Evolutionary conservation across 2,329 filamentous ascomycete species (phyloP), one percentile per base, ranked within the genome.

Genomic region (Alternaria arborescens): DNA sequence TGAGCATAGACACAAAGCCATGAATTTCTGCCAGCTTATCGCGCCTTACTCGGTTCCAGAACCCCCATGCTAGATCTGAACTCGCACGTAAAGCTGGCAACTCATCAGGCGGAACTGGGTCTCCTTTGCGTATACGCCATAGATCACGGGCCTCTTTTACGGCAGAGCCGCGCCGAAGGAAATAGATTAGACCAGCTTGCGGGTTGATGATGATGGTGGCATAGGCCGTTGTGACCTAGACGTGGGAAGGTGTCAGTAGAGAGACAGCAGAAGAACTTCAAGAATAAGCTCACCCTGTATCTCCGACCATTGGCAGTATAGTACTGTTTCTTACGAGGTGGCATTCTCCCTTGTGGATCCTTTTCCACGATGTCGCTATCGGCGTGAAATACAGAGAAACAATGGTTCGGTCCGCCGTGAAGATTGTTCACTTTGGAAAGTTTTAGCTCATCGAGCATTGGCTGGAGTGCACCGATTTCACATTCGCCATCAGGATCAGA

Each of bases 31-130:
- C 14, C 8, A 56, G 16, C 10, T 18, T 50, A 7, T 41, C n/a
- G 5, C 1, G 8, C 8, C 28, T 5, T 20, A 22, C 8, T 32
- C 52, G 43, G 2, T 40, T 60, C 57, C 57, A 60, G 10, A 60
- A 40, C 8, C 28, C 52, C 52, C 57, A 60, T 2, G 52, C 46
- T 26, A 60, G 20, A 12, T 60, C 52, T 2, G 57, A 56, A 24
- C 52, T 56, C 30, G 46, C 38, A 34, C 52, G 24, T 30, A 60
- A 41, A 11, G 44, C 44, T 3, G 57, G 57, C 16, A 60, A 8
- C 16, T 51, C 38, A 14, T 56, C 52, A 4, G 12, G 20, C 14
- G 26, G 40, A 10, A 48, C 26, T n/a, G 41, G 12, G 4, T 44
- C 22, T 4, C n/a, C 11, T 3, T 6, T 8, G 3, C 24, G 22